These are phyloP conservation scores for Panicum hallii DNA, from an alignment of 202 grass and related monocot species.

Conservation along the genomic window DNA sequence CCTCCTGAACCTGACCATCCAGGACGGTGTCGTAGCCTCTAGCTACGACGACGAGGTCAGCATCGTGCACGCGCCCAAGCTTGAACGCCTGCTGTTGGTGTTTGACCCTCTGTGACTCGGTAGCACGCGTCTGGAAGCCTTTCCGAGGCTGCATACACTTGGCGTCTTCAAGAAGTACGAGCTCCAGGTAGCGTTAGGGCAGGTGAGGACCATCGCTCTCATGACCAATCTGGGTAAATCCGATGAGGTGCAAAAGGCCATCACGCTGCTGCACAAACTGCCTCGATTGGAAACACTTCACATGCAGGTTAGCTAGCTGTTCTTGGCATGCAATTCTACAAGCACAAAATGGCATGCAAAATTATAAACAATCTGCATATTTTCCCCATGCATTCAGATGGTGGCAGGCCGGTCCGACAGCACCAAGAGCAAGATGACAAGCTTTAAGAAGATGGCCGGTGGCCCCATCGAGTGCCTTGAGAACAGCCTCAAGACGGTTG, in stretches of 20 bases:
- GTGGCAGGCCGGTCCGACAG: not conserved
- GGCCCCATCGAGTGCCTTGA: not conserved
- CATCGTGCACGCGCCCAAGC: not conserved
- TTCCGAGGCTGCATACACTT: not conserved
- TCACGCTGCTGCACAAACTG: not conserved
- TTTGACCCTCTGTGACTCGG: not conserved
- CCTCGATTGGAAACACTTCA: not conserved
- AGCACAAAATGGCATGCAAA: not conserved
- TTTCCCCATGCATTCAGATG: not conserved
- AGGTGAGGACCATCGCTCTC: not conserved
- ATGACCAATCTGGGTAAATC: not conserved
- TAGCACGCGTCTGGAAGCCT: not conserved
- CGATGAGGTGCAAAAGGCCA: not conserved
- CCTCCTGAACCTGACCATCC: not conserved
- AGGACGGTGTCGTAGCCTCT: too few species aligned
- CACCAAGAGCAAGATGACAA: not conserved
- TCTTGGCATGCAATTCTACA: not conserved
- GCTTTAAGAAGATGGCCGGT: not conserved
- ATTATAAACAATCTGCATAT: too few species aligned
- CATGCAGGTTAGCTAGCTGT: not conserved
- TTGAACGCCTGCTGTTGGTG: not conserved
- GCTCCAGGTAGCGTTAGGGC: too few species aligned
- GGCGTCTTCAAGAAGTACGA: not conserved
- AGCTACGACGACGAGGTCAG: rapidly evolving
- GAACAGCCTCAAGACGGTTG: not conserved